phyloP scores from a whole-genome alignment of 148 eudicot genomes.

The Hydrangea macrophylla region DNA sequence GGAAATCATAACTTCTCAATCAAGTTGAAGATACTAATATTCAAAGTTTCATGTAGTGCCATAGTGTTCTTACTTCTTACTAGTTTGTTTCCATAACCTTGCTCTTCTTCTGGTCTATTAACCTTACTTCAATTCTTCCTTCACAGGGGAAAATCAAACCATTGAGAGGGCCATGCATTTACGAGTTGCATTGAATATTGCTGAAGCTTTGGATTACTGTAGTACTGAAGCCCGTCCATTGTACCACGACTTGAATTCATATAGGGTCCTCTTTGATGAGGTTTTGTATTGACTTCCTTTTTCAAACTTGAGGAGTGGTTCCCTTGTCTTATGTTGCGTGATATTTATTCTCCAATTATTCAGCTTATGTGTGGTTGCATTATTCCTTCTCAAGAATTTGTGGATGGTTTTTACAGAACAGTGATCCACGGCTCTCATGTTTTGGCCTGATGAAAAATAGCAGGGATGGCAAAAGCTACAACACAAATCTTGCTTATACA shows the following conservation, averaged over 20 bases:
- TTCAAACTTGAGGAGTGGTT: not conserved
- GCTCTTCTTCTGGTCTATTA: not conserved
- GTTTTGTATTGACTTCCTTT: slow-evolving; percentile 26
- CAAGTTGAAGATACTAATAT: not conserved
- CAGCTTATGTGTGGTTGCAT: not conserved
- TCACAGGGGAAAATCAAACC: slow-evolving; percentile 91
- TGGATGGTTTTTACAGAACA: slow-evolving; percentile 50
- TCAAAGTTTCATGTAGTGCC: not conserved
- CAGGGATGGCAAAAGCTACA: slow-evolving; percentile 92
- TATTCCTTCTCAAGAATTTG: slow-evolving; percentile 3
- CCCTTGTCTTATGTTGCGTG: not conserved
- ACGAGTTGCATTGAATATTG: slow-evolving; percentile 74
- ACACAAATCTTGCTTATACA: slow-evolving; percentile 94
- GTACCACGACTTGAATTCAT: slow-evolving; percentile 89
- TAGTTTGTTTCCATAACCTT: not conserved
- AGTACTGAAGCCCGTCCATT: slow-evolving; percentile 72
- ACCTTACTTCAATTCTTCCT: slow-evolving; percentile 11
- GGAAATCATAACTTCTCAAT: not conserved
- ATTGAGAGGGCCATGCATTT: slow-evolving; percentile 93
- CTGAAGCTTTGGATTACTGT: slow-evolving; percentile 89
- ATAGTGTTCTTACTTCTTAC: not conserved
- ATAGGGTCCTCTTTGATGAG: slow-evolving; percentile 96
- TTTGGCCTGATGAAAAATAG: slow-evolving; percentile 97
- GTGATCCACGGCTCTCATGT: slow-evolving; percentile 95
- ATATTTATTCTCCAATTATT: not conserved